phyloP scores from a whole-genome alignment of 2,329 filamentous ascomycete genomes.

The Verticillium nonalfalfae region DNA sequence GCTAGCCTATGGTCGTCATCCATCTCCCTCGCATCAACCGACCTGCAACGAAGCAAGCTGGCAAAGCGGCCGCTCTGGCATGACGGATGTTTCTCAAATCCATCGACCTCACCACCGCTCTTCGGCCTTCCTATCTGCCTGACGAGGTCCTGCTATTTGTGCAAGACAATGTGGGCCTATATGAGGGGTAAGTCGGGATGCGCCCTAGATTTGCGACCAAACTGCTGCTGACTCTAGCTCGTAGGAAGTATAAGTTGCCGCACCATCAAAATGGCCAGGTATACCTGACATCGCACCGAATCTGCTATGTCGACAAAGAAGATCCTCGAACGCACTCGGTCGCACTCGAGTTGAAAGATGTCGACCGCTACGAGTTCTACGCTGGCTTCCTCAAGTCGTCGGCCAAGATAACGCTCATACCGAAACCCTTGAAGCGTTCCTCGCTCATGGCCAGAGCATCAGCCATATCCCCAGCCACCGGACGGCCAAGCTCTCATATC shows the following conservation, averaged over 20 bases:
- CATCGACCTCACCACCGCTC: conserved; percentile 90
- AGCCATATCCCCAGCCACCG: conserved; percentile 36
- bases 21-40: not conserved
- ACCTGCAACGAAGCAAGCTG: not conserved
- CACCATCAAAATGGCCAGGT: conserved; percentile 94
- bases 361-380: conserved; percentile 88
- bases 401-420: conserved; percentile 81
- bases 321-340: conserved; percentile 81
- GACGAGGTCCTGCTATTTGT: conserved; percentile 96
- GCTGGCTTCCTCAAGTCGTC: conserved; percentile 94
- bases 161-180: conserved; percentile 93
- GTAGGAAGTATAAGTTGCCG: conserved; percentile 88
- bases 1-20: not conserved
- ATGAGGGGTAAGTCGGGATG: conserved; percentile 72
- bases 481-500: conserved; percentile 34
- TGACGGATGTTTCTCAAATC: conserved; percentile 96
- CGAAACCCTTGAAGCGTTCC: conserved; percentile 68
- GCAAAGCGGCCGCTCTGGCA: conserved; percentile 21
- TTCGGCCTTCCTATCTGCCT: conserved; percentile 84
- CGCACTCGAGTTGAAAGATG: conserved; percentile 80
- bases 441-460: conserved; percentile 50
- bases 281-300: conserved; percentile 90
- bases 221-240: not conserved
- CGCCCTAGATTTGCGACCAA: not conserved
- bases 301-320: conserved; percentile 88